A percentile compares a stretch with the other conserved stretches of the same genome.
These are phyloP conservation scores for Salvia rosmarinus DNA, from an alignment of 257 asterid genomes.

Conservation along the genomic window DNA sequence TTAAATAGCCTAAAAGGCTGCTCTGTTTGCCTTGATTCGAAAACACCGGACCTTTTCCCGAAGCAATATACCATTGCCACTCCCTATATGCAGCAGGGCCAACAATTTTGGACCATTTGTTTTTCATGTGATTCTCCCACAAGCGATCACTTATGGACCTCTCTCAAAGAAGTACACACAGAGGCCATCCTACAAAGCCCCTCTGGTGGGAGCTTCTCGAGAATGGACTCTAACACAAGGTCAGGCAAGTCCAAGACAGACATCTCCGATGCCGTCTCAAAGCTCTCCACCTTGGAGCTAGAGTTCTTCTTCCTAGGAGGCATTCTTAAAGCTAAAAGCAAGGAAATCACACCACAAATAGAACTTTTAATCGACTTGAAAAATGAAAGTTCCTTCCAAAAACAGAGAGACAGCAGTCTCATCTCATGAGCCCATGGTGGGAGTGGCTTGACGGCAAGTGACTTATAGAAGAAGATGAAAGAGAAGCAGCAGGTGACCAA, in stretches of 20 bases:
- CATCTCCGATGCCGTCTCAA: conserved; percentile 40
- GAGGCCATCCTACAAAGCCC: conserved; percentile 69
- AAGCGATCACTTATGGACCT: conserved; percentile 61
- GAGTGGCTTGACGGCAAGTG: conserved; percentile 61
- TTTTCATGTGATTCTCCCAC: conserved; percentile 66
- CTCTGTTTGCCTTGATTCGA: conserved; percentile 46
- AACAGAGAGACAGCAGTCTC: conserved; percentile 59
- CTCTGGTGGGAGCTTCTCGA: conserved; percentile 77
- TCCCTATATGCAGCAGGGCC: conserved; percentile 59
- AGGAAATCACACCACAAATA: conserved; percentile 28
- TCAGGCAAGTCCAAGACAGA: conserved; percentile 79
- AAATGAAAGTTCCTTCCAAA: conserved; percentile 50
- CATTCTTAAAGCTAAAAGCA: conserved; percentile 41
- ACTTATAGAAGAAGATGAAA: conserved; percentile 48
- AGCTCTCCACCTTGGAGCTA: conserved; percentile 40
- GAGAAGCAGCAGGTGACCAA: conserved; percentile 62
- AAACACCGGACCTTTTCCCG: conserved; percentile 54
- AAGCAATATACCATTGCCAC: conserved; percentile 57
- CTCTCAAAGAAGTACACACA: conserved; percentile 62
- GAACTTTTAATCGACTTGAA: conserved; percentile 35
- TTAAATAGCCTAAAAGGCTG: conserved; percentile 47
- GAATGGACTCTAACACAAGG: conserved; percentile 74
- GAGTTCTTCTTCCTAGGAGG: conserved; percentile 39
- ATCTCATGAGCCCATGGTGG: conserved; percentile 70
- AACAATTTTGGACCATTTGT: conserved; percentile 69